Base-by-base conservation (phyloP, 1,139 yeast species). In the Magnusiomyces tetraspermus region DNA sequence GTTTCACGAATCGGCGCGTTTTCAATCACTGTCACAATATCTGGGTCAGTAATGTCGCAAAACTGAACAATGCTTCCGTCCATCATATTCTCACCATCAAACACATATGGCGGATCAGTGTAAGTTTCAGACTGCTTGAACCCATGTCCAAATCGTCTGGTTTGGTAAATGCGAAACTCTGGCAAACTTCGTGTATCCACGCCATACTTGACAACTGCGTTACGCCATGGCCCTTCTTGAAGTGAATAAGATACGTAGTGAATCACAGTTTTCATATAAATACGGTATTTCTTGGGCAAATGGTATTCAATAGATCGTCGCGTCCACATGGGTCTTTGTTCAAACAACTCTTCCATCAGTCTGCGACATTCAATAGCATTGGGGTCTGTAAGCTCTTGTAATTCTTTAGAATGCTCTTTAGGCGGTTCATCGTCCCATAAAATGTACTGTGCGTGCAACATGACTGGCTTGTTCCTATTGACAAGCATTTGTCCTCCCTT, bases 161-260 rank as follows among this genome's bases (percentile, higher is more conserved):
- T 83, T 69, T 92, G 99, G 64, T 81, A 88, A 36, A 68, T 68
- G 61, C 88, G 83, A 63, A 71, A 82, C 5, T 76, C 69, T 1
- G 71, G 63, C 50, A 81, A 79, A 1, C 68, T 60, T 48, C 79
- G 72, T 0, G 97, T 97, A 66, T 92, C 87, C 38, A 83, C 73
- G 0, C 97, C 97, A 60, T 82, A 80, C 60, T 73, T 78, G 46
- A 88, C 80, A 64, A 84, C 87, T n/a, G 95, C 79, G 58, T 88
- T 88, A 62, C 97, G 76, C 96, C 96, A 92, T 0, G 98, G 98
- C 0, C 99, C 98, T 63, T 85, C 85, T 36, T 84, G 80, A 66
- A 82, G 85, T 42, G 86, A 76, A 64, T 80, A 92, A 0, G 96
- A 76, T 0, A 89, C 85, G 63, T 85, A 82, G 0, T 97, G 96